These are phyloP conservation scores for Pichia inconspicua DNA, from an alignment of 1,139 yeast species.

Conservation along the genomic window DNA sequence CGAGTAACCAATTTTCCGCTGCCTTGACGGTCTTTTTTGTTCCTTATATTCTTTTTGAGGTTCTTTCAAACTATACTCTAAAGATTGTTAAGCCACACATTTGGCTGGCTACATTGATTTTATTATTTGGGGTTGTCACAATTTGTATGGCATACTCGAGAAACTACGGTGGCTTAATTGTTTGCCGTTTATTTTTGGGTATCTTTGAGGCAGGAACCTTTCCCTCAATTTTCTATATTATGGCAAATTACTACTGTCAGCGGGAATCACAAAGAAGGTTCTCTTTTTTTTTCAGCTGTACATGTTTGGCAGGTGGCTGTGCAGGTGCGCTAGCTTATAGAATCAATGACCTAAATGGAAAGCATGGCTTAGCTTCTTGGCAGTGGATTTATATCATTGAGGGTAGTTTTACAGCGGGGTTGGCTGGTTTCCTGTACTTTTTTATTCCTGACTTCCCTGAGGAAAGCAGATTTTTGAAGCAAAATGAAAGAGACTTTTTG, in stretches of 20 bases:
- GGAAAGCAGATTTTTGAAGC: constrained; percentile 44
- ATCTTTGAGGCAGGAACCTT: constrained; percentile 62
- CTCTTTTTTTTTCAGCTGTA: constrained; percentile 61
- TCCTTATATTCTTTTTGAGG: constrained; percentile 62
- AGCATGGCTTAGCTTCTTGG: constrained; percentile 51
- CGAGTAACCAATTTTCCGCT: constrained; percentile 54
- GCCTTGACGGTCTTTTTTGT: constrained; percentile 65
- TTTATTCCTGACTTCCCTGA: constrained; percentile 69
- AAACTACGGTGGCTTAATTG: constrained; percentile 50
- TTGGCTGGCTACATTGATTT: constrained; percentile 51
- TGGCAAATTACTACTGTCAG: constrained; percentile 49
- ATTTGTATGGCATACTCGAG: constrained; percentile 60
- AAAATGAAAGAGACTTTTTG: constrained; percentile 41
- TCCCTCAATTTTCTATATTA: constrained; percentile 64
- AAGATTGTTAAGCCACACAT: constrained; percentile 56
- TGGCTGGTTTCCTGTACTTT: constrained; percentile 56
- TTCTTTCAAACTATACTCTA: constrained; percentile 56
- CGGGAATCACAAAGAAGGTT: constrained; percentile 63
- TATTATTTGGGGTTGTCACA: constrained; percentile 55
- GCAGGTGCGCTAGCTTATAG: constrained; percentile 71
- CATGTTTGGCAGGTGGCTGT: constrained; percentile 73
- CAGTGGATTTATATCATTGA: constrained; percentile 69
- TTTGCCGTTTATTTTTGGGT: constrained; percentile 59
- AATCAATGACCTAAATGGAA: constrained; percentile 43
- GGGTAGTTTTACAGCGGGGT: constrained; percentile 59